These are phyloP conservation scores for Tremella fuciformis DNA, from an alignment of 768 basidiomycete genomes.

Conservation along the genomic window DNA sequence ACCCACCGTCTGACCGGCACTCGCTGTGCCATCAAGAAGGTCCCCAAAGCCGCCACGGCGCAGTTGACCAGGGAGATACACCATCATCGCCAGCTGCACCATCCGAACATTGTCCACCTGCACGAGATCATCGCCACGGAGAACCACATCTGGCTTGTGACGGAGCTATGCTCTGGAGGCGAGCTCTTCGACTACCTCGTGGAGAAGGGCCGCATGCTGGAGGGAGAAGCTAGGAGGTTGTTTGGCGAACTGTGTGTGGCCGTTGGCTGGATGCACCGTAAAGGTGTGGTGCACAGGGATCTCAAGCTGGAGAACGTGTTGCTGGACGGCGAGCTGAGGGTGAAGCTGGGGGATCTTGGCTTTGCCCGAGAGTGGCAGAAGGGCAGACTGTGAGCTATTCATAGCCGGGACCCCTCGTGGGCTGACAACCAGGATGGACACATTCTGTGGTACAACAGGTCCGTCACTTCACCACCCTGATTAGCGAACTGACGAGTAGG, in stretches of 20 bases:
- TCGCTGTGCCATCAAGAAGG: slow-evolving; percentile 95
- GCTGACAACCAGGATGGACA: slow-evolving; percentile 78
- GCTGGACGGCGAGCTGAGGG: slow-evolving; percentile 80
- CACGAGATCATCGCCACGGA: slow-evolving; percentile 99
- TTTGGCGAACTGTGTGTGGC: slow-evolving; percentile 96
- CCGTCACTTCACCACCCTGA: slow-evolving; percentile 38
- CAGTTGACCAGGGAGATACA: slow-evolving; percentile 95
- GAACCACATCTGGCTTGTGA: slow-evolving; percentile 90
- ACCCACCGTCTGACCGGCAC: slow-evolving; percentile 88
- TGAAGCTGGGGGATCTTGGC: slow-evolving; percentile 93
- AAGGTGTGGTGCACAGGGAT: slow-evolving; percentile 93
- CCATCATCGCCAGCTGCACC: slow-evolving; percentile 94
- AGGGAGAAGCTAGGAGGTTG: slow-evolving; percentile 77
- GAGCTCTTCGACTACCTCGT: slow-evolving; percentile 98
- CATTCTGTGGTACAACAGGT: slow-evolving; percentile 91
- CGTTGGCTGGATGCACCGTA: slow-evolving; percentile 85
- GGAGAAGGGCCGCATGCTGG: slow-evolving; percentile 82
- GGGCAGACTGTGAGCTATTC: slow-evolving; percentile 39
- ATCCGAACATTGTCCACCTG: slow-evolving; percentile 90
- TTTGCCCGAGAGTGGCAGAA: slow-evolving; percentile 75
- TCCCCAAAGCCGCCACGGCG: slow-evolving; percentile 84
- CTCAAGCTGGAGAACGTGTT: slow-evolving; percentile 94
- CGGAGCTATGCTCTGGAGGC: slow-evolving; percentile 93
- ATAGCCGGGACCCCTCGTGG: too few relatives aligned
- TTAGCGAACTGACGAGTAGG: slow-evolving; percentile 23